These are phyloP conservation scores for Exidia glandulosa DNA, from an alignment of 768 basidiomycete genomes.

Conservation along the genomic window DNA sequence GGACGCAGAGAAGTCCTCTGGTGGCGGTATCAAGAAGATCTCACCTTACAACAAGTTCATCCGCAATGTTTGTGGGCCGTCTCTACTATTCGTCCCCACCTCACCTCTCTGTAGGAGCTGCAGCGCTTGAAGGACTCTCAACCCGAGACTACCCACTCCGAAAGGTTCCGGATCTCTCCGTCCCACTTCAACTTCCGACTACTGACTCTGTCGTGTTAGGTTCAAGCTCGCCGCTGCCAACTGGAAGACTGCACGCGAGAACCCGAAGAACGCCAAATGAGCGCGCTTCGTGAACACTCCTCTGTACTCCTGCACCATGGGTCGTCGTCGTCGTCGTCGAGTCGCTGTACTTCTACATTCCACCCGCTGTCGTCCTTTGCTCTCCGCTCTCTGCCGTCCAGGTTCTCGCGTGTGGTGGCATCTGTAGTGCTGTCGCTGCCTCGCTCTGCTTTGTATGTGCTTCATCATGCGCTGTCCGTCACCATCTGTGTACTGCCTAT, in stretches of 20 bases:
- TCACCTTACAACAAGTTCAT: background rate
- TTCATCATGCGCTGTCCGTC: background rate
- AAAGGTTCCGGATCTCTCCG: background rate
- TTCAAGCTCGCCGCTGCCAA: background rate
- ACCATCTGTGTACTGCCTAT: no score
- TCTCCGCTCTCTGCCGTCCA: background rate
- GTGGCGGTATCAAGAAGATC: background rate
- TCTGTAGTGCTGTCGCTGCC: background rate
- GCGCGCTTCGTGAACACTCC: background rate
- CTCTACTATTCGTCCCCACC: background rate
- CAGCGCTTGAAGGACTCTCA: background rate
- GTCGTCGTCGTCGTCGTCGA: background rate
- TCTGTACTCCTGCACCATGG: background rate
- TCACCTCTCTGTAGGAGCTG: background rate
- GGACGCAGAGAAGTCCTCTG: background rate
- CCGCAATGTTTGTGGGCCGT: background rate
- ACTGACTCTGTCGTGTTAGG: background rate
- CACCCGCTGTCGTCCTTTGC: background rate
- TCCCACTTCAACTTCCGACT: background rate
- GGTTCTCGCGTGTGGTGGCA: background rate
- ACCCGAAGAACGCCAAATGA: background rate
- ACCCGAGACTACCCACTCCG: background rate
- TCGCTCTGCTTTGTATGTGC: background rate
- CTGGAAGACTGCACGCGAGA: background rate
- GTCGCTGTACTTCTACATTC: background rate